phyloP scores from a whole-genome alignment of 2,329 filamentous ascomycete species.

The Penicillium sp. region DNA sequence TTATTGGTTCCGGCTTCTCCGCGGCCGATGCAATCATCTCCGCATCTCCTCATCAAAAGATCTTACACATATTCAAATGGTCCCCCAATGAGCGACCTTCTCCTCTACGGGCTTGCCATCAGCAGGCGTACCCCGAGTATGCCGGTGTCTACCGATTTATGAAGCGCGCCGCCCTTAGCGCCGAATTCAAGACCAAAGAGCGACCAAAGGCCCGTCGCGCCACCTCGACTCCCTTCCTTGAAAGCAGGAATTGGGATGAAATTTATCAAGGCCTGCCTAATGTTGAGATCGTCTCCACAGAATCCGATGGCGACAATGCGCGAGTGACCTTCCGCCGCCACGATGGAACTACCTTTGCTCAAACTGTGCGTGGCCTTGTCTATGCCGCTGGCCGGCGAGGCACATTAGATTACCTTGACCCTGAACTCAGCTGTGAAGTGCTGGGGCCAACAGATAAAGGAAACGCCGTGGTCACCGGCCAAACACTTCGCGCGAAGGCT shows the following conservation, averaged over 20 bases:
- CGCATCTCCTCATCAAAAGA: conserved; percentile 38
- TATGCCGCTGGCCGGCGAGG: conserved; percentile 62
- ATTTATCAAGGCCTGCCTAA: conserved; percentile 60
- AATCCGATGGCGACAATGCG: conserved; percentile 34
- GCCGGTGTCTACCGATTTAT: conserved; percentile 62
- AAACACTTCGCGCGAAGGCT: conserved; percentile 56
- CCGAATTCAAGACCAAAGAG: conserved; percentile 11
- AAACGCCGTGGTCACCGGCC: conserved; percentile 49
- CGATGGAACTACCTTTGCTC: conserved; percentile 48
- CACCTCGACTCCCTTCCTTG: conserved; percentile 50
- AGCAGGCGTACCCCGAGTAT: conserved; percentile 64
- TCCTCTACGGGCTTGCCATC: conserved; percentile 60
- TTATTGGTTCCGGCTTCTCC: conserved; percentile 64
- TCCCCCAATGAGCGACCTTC: conserved; percentile 57
- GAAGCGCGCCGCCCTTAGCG: conserved; percentile 52
- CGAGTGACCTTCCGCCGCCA: conserved; percentile 47
- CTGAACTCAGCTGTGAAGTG: conserved; percentile 51
- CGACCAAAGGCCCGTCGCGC: conserved; percentile 32
- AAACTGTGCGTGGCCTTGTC: conserved; percentile 51
- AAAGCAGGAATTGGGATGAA: conserved; percentile 51
- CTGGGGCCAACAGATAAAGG: conserved; percentile 30
- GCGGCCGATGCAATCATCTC: conserved; percentile 64
- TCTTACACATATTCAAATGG: conserved; percentile 65
- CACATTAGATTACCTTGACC: conserved; percentile 54
- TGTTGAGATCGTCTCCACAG: conserved; percentile 48